Evolutionary conservation across 2,329 filamentous ascomycete species (phyloP).

Genomic region (Taxawa tesnikishii): DNA sequence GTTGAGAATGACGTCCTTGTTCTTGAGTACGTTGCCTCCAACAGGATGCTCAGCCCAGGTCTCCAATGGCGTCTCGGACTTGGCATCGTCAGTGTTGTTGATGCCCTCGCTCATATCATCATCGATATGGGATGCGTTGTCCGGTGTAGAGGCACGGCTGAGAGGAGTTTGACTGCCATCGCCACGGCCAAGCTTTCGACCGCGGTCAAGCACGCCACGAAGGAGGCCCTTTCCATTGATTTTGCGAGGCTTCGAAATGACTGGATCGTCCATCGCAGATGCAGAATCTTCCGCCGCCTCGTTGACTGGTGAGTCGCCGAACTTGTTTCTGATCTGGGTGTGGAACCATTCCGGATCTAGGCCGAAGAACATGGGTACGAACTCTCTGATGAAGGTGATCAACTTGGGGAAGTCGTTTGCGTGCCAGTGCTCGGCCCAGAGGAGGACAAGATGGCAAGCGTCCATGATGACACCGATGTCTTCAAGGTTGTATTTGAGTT

Average conservation of each 20-base stretch:
- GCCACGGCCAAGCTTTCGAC: slow-evolving; percentile 53
- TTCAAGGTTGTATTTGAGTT: slow-evolving; percentile 63
- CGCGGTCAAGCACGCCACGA: slow-evolving; percentile 71
- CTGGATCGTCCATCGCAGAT: slow-evolving; percentile 55
- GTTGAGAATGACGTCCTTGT: slow-evolving; percentile 58
- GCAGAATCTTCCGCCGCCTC: slow-evolving; percentile 62
- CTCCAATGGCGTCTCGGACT: slow-evolving; percentile 38
- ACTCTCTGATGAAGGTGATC: slow-evolving; percentile 35
- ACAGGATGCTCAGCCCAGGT: slow-evolving; percentile 51
- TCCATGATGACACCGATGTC: slow-evolving; percentile 41
- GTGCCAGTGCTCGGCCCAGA: slow-evolving; percentile 28
- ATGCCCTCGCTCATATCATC: slow-evolving; percentile 51
- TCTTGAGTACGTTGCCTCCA: slow-evolving; percentile 44
- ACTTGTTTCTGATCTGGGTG: slow-evolving; percentile 45
- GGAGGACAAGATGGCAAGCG: slow-evolving; percentile 31
- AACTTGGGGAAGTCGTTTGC: slow-evolving; percentile 29
- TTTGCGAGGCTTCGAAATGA: slow-evolving; percentile 54
- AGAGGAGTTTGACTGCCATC: slow-evolving; percentile 64
- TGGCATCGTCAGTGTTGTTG: slow-evolving; percentile 11
- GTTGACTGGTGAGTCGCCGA: slow-evolving; percentile 39
- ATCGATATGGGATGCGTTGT: slow-evolving; percentile 63
- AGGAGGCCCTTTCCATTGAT: slow-evolving; percentile 65
- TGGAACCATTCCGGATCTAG: slow-evolving; percentile 44
- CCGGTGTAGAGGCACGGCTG: slow-evolving; percentile 83
- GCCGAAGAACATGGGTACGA: slow-evolving; percentile 38